Percentiles rank a stretch among this genome's conserved stretches.
Evolutionary conservation across 2,329 filamentous ascomycete species (phyloP).

Genomic region (Beauveria brongniartii): DNA sequence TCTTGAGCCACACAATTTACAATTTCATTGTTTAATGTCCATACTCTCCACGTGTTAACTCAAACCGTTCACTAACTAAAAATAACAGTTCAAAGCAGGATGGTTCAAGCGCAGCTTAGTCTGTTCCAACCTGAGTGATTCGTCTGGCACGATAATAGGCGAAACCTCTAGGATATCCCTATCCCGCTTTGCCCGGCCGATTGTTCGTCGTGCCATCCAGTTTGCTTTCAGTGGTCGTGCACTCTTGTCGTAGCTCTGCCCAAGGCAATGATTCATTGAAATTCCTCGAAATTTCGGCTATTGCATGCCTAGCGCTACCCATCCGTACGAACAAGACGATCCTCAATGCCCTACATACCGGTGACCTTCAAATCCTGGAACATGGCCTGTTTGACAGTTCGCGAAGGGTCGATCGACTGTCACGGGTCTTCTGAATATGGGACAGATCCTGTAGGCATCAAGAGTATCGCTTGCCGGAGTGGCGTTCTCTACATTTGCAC

Average conservation of each 20-base stretch:
- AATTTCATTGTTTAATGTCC: conserved; percentile 7
- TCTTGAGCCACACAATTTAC: conserved; percentile 1
- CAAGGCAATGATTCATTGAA: background rate
- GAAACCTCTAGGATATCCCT: background rate
- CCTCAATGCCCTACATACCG: background rate
- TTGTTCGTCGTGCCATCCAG: background rate
- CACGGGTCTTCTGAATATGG: background rate
- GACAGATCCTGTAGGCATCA: background rate
- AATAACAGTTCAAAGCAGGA: conserved; percentile 6
- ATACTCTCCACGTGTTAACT: conserved; percentile 4
- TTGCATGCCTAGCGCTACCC: background rate
- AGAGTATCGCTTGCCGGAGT: background rate
- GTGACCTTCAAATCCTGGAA: background rate
- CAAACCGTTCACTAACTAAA: conserved; percentile 1
- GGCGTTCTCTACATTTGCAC: background rate
- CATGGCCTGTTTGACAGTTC: background rate
- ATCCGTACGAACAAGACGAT: background rate
- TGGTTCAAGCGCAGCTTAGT: background rate
- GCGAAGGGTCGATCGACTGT: background rate
- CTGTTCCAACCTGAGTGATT: background rate
- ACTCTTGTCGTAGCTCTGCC: background rate
- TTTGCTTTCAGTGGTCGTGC: conserved; percentile 10
- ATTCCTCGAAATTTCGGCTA: background rate
- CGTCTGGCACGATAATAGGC: background rate
- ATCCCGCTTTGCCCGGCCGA: background rate